phyloP scores from a whole-genome alignment of 2,329 filamentous ascomycete genomes.

The Cladorrhinum sp. region DNA sequence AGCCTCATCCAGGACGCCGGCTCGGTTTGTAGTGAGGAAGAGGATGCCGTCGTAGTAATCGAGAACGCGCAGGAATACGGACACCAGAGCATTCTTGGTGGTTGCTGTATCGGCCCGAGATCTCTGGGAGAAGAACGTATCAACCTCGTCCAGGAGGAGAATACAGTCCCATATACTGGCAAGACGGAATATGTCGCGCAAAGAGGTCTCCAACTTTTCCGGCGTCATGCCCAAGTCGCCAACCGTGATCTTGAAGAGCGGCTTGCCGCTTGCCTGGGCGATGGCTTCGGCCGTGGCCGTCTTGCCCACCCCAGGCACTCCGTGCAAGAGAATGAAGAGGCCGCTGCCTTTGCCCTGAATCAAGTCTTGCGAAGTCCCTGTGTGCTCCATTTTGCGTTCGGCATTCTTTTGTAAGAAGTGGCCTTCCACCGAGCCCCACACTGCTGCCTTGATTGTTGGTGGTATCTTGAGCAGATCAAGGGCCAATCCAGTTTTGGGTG shows the following conservation, averaged over 20 bases:
- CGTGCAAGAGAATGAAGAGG: conserved; percentile 35
- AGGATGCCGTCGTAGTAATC: conserved; percentile 46
- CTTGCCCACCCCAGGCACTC: conserved; percentile 38
- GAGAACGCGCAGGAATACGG: conserved; percentile 37
- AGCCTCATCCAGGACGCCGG: conserved; percentile 42
- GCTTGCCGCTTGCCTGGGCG: conserved; percentile 30
- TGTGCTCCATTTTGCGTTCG: neutral
- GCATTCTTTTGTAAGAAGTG: conserved; percentile 11
- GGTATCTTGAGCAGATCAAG: conserved; percentile 14
- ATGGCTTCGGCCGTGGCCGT: conserved; percentile 39
- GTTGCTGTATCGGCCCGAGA: conserved; percentile 21
- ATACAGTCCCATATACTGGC: conserved; percentile 40
- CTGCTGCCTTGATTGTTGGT: conserved; percentile 1
- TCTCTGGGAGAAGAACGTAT: conserved; percentile 40
- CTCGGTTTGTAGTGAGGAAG: conserved; percentile 46
- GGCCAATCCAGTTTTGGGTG: conserved; percentile 2
- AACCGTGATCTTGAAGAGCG: conserved; percentile 32
- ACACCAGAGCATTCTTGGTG: conserved; percentile 34
- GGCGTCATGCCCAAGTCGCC: conserved; percentile 31
- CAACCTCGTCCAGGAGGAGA: conserved; percentile 39
- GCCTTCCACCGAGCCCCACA: conserved; percentile 10
- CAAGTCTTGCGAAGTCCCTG: conserved; percentile 12
- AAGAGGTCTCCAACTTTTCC: conserved; percentile 16
- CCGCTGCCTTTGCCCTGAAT: conserved; percentile 35
- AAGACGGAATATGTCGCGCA: conserved; percentile 29